A percentile compares a stretch with the other conserved stretches of the same genome.
phyloP scores from a whole-genome alignment of 345 rosid genomes.

The Moringa oleifera region DNA sequence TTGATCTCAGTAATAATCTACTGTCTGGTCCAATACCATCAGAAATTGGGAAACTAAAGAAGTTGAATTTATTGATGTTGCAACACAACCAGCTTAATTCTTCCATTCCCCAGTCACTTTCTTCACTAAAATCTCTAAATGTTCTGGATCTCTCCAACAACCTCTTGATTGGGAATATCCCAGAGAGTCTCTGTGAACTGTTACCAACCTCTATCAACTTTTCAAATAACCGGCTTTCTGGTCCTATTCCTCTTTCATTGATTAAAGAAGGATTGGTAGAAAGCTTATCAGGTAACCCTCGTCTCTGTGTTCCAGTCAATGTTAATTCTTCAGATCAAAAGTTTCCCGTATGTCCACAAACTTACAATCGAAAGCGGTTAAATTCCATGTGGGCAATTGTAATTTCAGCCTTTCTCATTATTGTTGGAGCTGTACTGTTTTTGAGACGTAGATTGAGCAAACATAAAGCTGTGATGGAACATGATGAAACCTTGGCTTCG shows the following conservation, averaged over 20 bases:
- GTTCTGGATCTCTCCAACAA: slow-evolving; percentile 87
- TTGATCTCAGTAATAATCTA: slow-evolving; percentile 77
- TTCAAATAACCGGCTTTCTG: slow-evolving; percentile 73
- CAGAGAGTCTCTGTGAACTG: slow-evolving; percentile 53
- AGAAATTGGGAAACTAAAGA: slow-evolving; percentile 60
- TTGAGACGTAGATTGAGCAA: slow-evolving; percentile 46
- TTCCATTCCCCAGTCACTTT: slow-evolving; percentile 64
- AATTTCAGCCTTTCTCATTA: slow-evolving; percentile 43
- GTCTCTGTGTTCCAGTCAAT: slow-evolving; percentile 61
- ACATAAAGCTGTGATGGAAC: slow-evolving; percentile 43
- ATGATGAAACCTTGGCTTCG: slow-evolving; percentile 49
- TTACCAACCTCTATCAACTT: slow-evolving; percentile 75
- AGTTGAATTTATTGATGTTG: slow-evolving; percentile 63
- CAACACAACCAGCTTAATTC: slow-evolving; percentile 64
- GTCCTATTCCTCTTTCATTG: slow-evolving; percentile 72
- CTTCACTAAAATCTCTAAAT: slow-evolving; percentile 62
- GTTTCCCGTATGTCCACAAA: slow-evolving; percentile 56
- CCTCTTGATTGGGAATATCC: slow-evolving; percentile 63
- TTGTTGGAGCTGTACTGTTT: slow-evolving; percentile 51
- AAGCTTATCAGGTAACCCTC: slow-evolving; percentile 80
- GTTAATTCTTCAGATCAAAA: slow-evolving; percentile 37
- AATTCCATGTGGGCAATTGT: slow-evolving; percentile 59
- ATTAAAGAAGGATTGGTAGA: slow-evolving; percentile 65
- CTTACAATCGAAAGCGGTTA: slow-evolving; percentile 37
- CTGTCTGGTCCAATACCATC: slow-evolving; percentile 75